Percentiles rank a stretch among this genome's conserved stretches.
Evolutionary conservation across 2,329 filamentous ascomycete genomes (phyloP).

Genomic region (Fusarium metavorans): DNA sequence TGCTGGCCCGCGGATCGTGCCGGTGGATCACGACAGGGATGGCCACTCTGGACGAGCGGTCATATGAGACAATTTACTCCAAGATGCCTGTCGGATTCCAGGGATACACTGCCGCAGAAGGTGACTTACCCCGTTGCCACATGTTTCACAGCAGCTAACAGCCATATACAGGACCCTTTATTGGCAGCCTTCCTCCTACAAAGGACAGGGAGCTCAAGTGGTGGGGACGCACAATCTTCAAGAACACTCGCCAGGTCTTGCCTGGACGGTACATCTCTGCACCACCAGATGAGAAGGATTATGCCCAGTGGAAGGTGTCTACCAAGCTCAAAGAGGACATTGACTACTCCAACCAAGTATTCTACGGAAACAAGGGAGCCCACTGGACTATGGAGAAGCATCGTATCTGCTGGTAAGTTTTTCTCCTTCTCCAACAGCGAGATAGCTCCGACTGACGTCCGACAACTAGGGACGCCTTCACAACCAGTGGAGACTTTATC

Average conservation of each 20-base stretch:
- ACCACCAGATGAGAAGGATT: slow-evolving; percentile 67
- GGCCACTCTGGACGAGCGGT: slow-evolving; percentile 62
- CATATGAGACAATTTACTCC: slow-evolving; percentile 56
- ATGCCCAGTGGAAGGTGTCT: slow-evolving; percentile 72
- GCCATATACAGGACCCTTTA: slow-evolving; percentile 62
- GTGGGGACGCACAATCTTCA: slow-evolving; percentile 72
- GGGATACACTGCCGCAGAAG: slow-evolving; percentile 52
- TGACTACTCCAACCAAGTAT: slow-evolving; percentile 65
- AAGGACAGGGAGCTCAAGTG: slow-evolving; percentile 65
- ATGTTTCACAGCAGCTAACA: slow-evolving; percentile 36
- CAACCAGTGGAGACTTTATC: slow-evolving; percentile 71
- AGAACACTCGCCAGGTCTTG: slow-evolving; percentile 64
- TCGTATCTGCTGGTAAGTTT: slow-evolving; percentile 73
- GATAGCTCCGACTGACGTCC: slow-evolving; percentile 8
- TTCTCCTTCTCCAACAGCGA: background rate
- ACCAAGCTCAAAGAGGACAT: slow-evolving; percentile 69
- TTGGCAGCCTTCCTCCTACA: slow-evolving; percentile 69
- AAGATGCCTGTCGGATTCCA: slow-evolving; percentile 63
- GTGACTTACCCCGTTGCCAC: slow-evolving; percentile 44
- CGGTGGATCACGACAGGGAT: slow-evolving; percentile 71
- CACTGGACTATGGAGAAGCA: slow-evolving; percentile 71
- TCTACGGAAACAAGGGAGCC: slow-evolving; percentile 68
- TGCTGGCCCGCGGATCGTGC: slow-evolving; percentile 68
- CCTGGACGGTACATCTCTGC: slow-evolving; percentile 67
- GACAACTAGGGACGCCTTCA: slow-evolving; percentile 72